Percentiles rank a stretch among this genome's conserved stretches.
phyloP scores from a whole-genome alignment of 2,329 filamentous ascomycete species.

The Hawksworthiomyces lignivorus region DNA sequence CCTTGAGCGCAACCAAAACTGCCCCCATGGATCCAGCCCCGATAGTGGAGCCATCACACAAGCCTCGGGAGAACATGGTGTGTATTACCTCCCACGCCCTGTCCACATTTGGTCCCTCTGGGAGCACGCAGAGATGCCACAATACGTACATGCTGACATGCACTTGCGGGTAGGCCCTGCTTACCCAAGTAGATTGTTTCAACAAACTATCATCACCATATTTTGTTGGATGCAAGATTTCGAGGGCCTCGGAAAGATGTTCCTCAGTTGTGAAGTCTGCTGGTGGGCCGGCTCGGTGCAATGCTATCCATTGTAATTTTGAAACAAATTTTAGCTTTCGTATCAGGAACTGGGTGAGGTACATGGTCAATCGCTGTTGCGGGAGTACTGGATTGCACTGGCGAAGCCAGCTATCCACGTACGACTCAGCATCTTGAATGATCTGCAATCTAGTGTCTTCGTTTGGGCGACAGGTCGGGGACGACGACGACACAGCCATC shows the following conservation, averaged over 20 bases:
- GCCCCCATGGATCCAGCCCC: constrained; percentile 1
- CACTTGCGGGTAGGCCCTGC: neutral
- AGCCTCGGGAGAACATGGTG: neutral
- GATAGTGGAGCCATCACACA: too few relatives aligned
- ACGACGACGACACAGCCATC: neutral
- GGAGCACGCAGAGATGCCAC: neutral
- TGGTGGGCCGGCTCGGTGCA: too few relatives aligned
- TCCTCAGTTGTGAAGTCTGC: neutral
- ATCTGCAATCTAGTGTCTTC: neutral
- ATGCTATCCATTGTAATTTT: neutral
- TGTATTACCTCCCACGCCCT: neutral
- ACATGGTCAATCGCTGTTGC: constrained; percentile 1
- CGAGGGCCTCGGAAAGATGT: neutral
- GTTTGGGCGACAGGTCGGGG: too few relatives aligned
- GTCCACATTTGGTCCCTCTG: neutral
- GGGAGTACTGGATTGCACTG: neutral
- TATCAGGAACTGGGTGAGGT: neutral
- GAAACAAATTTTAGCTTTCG: neutral
- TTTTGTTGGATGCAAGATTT: neutral
- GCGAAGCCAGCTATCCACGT: too few relatives aligned
- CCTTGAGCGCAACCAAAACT: constrained; percentile 3
- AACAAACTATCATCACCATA: neutral
- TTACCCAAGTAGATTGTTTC: neutral
- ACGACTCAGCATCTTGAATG: too few relatives aligned
- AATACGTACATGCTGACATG: constrained; percentile 2